phyloP scores from a whole-genome alignment of 208 protist genomes.

The Trypanosoma scelopori region DNA sequence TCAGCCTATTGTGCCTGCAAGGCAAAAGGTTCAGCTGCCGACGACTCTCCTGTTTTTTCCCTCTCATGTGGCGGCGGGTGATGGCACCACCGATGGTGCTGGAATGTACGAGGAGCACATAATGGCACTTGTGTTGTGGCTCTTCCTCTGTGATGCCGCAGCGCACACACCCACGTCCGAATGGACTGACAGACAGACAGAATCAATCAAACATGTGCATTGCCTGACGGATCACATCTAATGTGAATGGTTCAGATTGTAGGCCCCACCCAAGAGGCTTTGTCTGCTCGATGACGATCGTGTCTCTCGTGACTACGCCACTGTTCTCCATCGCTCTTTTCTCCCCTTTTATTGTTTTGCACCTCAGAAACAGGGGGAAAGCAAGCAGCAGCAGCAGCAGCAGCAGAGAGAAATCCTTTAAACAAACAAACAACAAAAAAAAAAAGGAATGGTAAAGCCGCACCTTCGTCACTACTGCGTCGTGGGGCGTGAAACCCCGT shows the following conservation, averaged over 20 bases:
- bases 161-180: too few relatives aligned
- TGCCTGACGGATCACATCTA: too few relatives aligned
- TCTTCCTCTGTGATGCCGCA: conserved; percentile 21
- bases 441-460: conserved; percentile 52
- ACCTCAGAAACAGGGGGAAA: conserved; percentile 14
- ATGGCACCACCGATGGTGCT: neutral
- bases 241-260: too few relatives aligned
- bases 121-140: conserved; percentile 28
- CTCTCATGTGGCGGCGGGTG: neutral
- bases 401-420: too few relatives aligned
- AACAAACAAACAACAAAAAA: neutral
- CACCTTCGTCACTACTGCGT: conserved; percentile 92
- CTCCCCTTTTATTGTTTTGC: neutral
- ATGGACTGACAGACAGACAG: neutral
- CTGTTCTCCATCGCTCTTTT: neutral
- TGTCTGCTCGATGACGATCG: too few relatives aligned
- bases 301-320: neutral
- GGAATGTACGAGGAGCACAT: conserved; percentile 18
- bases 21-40: neutral
- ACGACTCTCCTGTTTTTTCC: neutral
- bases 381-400: conserved; percentile 3
- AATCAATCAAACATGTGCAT: neutral
- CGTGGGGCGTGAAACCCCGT: conserved; percentile 93
- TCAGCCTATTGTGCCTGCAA: neutral
- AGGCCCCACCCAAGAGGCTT: too few relatives aligned